Conservation (phyloP, 1,139 yeast species). For the Hemisphaericaspora lyxosophila region DNA sequence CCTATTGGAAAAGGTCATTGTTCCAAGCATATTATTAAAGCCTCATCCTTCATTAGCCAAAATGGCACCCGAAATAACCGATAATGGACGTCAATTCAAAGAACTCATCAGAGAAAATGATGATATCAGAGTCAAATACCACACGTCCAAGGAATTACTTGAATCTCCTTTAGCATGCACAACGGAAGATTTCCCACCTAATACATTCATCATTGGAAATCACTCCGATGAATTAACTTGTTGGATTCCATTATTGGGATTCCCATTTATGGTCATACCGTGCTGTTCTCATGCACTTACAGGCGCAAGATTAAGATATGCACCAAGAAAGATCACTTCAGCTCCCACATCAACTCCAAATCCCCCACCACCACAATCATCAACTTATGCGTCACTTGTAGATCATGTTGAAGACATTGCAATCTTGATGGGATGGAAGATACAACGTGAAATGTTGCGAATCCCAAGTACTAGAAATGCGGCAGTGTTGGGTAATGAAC, state of each 20-base stretch:
- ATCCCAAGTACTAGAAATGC: conserved; percentile 95
- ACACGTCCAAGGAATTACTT: conserved; percentile 50
- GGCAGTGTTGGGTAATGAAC: conserved; percentile 70
- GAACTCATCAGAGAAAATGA: conserved; percentile 29
- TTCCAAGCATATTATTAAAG: conserved; percentile 68
- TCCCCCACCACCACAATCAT: conserved; percentile 20
- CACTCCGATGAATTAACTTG: conserved; percentile 95
- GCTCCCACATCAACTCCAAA: neutral
- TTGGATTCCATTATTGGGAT: conserved; percentile 88
- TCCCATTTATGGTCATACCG: conserved; percentile 89
- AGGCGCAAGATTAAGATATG: conserved; percentile 71
- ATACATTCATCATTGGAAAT: conserved; percentile 86
- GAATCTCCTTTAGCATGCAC: conserved; percentile 60
- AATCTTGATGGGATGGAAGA: conserved; percentile 72
- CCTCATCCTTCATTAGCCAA: conserved; percentile 64
- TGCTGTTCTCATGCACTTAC: conserved; percentile 89
- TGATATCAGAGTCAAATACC: conserved; percentile 27
- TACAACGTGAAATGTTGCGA: conserved; percentile 81
- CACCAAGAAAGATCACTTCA: conserved; percentile 31
- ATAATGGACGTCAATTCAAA: conserved; percentile 62
- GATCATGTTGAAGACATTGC: conserved; percentile 80
- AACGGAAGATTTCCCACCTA: conserved; percentile 61
- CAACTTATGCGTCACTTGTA: conserved; percentile 80
- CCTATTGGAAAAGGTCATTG: conserved; percentile 72
- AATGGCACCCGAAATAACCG: conserved; percentile 52